Base-by-base conservation (phyloP, 805 yeast genomes). In the Kuraishia hungarica region DNA sequence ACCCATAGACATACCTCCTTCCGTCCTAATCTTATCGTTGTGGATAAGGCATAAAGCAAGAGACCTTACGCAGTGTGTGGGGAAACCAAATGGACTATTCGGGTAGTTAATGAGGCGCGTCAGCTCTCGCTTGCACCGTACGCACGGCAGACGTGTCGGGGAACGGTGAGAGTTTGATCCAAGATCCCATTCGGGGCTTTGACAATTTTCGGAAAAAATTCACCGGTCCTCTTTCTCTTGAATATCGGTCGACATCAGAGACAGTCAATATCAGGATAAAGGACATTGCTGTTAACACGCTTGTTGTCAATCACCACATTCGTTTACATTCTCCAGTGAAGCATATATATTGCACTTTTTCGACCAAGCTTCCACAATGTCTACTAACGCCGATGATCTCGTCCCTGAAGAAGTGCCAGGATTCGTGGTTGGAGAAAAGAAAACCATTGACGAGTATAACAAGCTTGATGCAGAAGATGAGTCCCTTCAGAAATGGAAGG, bases 401-500 rank as follows among this genome's bases (percentile, higher is more conserved):
- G 73, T 77, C 29, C 86, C 88, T 17, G 89, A 84, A 65, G 72
- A 76, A 54, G 81, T 77, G 51, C 82, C 82, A 58, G 86, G 86
- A 8, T 87, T 86, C 74, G 79, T 75, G 54, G 83, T 82, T 22
- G 80, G 82, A 48, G 80, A 82, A 67, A 76, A 91, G 73, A 90
- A 90, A 66, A 86, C 96, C 19, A 79, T 91, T 48, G 90, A 81
- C 49, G 97, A 91, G 67, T 91, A 91, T 70, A 82, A 85, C 55
- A 79, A 84, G 55, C 72, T 91, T 61, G 97, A 91, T 66, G 93
- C 93, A 13, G 87, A 90, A 62, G 97, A 91, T 67, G 97, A 89
- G 70, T 86, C 96, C 19, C 76, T 91, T 59, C 88, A 86, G 58
- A 89, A 88, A 69, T 91, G 97, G 97, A 92, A 92, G 69, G 88